Evolutionary conservation across 2,329 filamentous ascomycete genomes (phyloP).

Genomic region (Chrysosporium queenslandicum): DNA sequence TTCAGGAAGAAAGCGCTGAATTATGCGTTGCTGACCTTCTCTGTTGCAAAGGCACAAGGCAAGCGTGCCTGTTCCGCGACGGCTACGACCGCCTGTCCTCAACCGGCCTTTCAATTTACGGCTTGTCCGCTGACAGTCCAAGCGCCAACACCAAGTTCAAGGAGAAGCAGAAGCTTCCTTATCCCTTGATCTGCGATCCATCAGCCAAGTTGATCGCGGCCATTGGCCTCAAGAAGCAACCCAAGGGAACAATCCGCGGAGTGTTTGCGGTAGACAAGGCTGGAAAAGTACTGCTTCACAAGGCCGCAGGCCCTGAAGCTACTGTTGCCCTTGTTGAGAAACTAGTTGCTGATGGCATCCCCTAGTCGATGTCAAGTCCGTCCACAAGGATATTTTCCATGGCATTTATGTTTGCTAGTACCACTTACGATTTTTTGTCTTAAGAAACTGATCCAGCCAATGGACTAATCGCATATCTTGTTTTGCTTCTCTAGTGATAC

Average conservation of each 20-base stretch:
- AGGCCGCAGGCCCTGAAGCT: slow-evolving; percentile 64
- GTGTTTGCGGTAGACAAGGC: slow-evolving; percentile 78
- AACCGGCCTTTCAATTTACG: slow-evolving; percentile 76
- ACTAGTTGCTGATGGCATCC: slow-evolving; percentile 46
- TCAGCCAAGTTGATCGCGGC: slow-evolving; percentile 63
- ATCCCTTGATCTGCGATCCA: slow-evolving; percentile 78
- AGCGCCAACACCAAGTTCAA: slow-evolving; percentile 91
- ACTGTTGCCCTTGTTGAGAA: slow-evolving; percentile 69
- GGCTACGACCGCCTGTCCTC: slow-evolving; percentile 63
- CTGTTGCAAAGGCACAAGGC: slow-evolving; percentile 63
- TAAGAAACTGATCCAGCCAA: too few relatives aligned
- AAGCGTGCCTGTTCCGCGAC: slow-evolving; percentile 90
- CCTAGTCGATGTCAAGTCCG: too few relatives aligned
- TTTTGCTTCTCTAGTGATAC: too few relatives aligned
- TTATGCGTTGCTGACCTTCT: slow-evolving; percentile 2
- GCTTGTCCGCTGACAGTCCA: slow-evolving; percentile 75
- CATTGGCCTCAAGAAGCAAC: slow-evolving; percentile 79
- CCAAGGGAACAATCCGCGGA: slow-evolving; percentile 70
- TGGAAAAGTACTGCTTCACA: slow-evolving; percentile 66
- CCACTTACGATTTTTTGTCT: background rate
- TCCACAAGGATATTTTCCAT: too few relatives aligned
- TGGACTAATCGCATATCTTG: too few relatives aligned
- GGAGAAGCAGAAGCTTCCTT: slow-evolving; percentile 80
- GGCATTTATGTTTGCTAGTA: too few relatives aligned
- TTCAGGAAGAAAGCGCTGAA: too few relatives aligned